Evolutionary conservation across 345 rosid species (phyloP).

Genomic region (Bretschneidera sinensis): DNA sequence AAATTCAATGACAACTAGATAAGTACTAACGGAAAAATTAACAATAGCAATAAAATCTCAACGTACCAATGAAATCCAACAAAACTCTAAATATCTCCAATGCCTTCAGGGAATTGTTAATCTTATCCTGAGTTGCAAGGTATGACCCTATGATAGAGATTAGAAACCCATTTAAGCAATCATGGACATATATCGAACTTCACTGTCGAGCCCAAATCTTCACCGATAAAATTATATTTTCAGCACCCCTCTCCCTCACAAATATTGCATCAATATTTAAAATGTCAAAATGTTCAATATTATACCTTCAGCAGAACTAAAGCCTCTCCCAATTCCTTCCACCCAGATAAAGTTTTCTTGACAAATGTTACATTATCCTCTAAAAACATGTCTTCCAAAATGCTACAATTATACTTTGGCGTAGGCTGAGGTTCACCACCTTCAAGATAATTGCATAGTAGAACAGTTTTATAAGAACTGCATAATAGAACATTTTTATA

Average conservation of each 20-base stretch:
- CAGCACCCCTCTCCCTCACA: not conserved
- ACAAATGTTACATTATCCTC: conserved; percentile 61
- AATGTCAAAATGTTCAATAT: conserved; percentile 1
- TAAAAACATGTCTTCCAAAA: conserved; percentile 78
- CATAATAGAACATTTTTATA: no score
- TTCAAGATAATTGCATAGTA: no score
- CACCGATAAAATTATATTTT: conserved; percentile 14
- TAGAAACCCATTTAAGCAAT: conserved; percentile 81
- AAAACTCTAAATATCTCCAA: conserved; percentile 69
- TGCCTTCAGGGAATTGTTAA: conserved; percentile 60
- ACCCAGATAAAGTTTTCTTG: conserved; percentile 43
- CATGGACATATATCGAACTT: conserved; percentile 63
- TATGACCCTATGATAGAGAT: conserved; percentile 64
- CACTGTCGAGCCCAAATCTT: conserved; percentile 93
- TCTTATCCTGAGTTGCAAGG: conserved; percentile 53
- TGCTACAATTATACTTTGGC: conserved; percentile 72
- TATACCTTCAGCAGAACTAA: conserved; percentile 72
- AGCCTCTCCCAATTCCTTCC: conserved; percentile 71
- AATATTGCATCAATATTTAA: conserved; percentile 4
- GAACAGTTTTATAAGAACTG: no score
- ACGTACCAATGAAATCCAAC: conserved; percentile 73
- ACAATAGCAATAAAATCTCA: not conserved
- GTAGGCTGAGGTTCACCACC: conserved; percentile 50
- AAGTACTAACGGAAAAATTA: not conserved
- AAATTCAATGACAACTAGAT: not conserved